Conservation (phyloP, 2,329 filamentous ascomycete genomes). For the Bimuria novae-zelandiae region DNA sequence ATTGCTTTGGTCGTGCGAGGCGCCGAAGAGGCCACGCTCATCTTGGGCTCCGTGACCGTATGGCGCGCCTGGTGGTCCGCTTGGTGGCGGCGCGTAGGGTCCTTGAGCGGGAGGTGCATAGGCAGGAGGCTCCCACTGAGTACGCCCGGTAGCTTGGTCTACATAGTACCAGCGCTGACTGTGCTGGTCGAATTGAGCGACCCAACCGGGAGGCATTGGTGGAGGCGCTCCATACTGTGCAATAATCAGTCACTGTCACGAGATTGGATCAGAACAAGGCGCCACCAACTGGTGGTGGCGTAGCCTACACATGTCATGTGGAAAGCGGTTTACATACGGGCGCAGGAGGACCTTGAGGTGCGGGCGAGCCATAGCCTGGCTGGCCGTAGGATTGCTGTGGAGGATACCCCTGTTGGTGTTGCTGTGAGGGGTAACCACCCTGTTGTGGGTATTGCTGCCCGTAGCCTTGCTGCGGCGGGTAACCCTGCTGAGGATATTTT, state of each 20-base stretch:
- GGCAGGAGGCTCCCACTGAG: constrained; percentile 67
- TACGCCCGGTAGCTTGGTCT: constrained; percentile 63
- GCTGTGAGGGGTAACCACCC: constrained; percentile 18
- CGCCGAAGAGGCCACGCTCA: constrained; percentile 35
- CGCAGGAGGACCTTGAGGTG: constrained; percentile 34
- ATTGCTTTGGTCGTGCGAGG: constrained; percentile 17
- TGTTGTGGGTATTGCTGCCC: constrained; percentile 13
- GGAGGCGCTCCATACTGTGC: constrained; percentile 53
- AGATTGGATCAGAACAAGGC: no score
- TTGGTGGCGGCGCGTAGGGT: constrained; percentile 37
- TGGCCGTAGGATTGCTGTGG: constrained; percentile 25
- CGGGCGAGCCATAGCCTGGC: constrained; percentile 21
- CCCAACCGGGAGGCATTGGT: constrained; percentile 62
- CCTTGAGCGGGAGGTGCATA: constrained; percentile 33
- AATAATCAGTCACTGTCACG: background rate
- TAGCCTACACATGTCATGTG: background rate
- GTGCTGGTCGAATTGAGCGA: constrained; percentile 65
- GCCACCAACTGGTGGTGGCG: background rate
- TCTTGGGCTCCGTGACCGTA: constrained; percentile 20
- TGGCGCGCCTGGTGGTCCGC: background rate
- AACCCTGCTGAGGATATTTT: constrained; percentile 18
- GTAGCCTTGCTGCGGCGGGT: constrained; percentile 16
- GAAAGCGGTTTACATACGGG: constrained; percentile 7
- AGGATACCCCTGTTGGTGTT: constrained; percentile 23
- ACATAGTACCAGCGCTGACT: constrained; percentile 68